Percentiles rank a stretch among this genome's conserved stretches.
These are phyloP conservation scores for Lichtheimia hyalospora DNA, from an alignment of 371 early-diverging fungal genomes.

Conservation along the genomic window DNA sequence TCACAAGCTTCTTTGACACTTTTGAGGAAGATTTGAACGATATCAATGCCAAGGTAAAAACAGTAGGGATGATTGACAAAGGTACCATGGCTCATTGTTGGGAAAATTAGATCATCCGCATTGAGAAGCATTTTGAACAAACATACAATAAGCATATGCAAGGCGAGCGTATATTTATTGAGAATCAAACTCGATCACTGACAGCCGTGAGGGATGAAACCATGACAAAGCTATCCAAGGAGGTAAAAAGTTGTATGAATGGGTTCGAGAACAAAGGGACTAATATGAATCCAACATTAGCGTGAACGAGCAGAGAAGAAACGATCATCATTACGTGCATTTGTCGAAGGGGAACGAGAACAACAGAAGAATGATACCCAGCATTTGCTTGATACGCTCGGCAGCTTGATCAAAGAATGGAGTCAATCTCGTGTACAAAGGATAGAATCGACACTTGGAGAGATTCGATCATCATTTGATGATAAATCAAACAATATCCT, in stretches of 20 bases:
- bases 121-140: conserved; percentile 13
- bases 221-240: conserved; percentile 2
- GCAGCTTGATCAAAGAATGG: conserved; percentile 7
- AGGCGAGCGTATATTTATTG: conserved; percentile 11
- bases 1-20: conserved; percentile 7
- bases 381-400: conserved; percentile 6
- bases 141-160: conserved; percentile 11
- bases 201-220: background rate
- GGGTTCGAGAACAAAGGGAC: background rate
- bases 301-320: conserved; percentile 5
- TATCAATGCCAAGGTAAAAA: background rate
- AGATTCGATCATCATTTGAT: background rate
- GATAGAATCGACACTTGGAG: background rate
- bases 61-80: background rate
- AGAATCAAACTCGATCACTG: conserved; percentile 4
- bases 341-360: background rate
- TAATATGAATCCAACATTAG: background rate
- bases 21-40: conserved; percentile 9
- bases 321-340: background rate
- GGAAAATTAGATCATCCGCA: background rate
- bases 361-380: conserved; percentile 5
- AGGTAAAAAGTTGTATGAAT: conserved; percentile 7
- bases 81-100: background rate
- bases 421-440: conserved; percentile 9
- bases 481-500: conserved; percentile 9